Percentiles rank a stretch among this genome's conserved stretches.
phyloP scores from a whole-genome alignment of 495 filamentous ascomycete genomes.

The Podospora sp. region DNA sequence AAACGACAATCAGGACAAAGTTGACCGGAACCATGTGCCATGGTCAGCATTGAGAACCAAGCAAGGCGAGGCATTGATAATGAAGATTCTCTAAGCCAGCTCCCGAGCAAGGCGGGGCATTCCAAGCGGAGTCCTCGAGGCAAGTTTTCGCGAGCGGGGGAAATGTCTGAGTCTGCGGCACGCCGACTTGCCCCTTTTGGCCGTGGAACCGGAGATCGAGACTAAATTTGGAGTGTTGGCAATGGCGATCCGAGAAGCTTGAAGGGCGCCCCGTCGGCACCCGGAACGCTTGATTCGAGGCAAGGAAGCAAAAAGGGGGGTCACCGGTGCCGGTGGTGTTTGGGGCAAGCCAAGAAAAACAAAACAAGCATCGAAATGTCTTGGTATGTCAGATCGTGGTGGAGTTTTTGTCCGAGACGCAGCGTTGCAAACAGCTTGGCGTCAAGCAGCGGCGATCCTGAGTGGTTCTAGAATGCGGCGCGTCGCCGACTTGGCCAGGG shows the following conservation, averaged over 20 bases:
- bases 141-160: background rate
- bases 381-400: background rate
- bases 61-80: background rate
- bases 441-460: background rate
- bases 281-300: background rate
- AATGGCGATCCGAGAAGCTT: background rate
- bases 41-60: background rate
- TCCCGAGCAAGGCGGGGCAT: background rate
- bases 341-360: background rate
- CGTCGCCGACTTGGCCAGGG: background rate
- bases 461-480: background rate
- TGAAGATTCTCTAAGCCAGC: background rate
- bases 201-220: background rate
- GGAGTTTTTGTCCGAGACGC: background rate
- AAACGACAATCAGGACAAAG: background rate
- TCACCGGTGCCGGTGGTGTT: background rate
- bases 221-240: background rate
- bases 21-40: background rate
- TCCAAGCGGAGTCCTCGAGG: background rate
- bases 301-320: background rate
- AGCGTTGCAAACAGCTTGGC: background rate
- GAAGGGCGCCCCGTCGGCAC: background rate
- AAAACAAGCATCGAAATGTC: background rate
- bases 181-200: background rate
- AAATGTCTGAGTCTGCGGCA: background rate